Evolutionary conservation across 2,329 filamentous ascomycete species (phyloP), one percentile per base, ranked within the genome.

Genomic region (Trichothecium sympodiale): DNA sequence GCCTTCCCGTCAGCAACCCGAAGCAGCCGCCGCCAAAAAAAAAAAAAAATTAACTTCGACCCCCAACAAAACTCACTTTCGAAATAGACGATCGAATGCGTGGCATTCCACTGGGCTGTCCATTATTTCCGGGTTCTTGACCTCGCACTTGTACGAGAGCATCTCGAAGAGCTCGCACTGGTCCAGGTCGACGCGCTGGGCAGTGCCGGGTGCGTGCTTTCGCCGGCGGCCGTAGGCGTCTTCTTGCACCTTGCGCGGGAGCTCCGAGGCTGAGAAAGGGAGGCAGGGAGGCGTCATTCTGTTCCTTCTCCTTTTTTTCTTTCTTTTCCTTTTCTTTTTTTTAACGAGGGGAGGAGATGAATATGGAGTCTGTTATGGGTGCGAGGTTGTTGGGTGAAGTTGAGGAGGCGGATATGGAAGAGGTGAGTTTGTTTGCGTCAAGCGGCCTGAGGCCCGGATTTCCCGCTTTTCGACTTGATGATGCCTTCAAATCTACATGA

Each of bases 131-230:
- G 71, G 68, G 27, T 62, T 50, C 43, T 68, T 59, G 30, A 79
- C 66, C 41, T 64, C 54, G 52, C 76, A 80, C 29, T 69, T 63
- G 54, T 76, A 79, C 58, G 80, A 75, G 52, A 74, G 47, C 62
- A 80, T 65, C 47, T 65, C 61, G 38, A 75, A 51, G 38, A 79
- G 60, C 49, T 72, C 64, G 54, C 76, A 80, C 30, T 60, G 59
- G 14, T 60, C 56, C 32, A 80, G 57, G 37, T 78, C 64, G 41
- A 77, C 58, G 33, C 60, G 43, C 20, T 45, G 41, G 15, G 55
- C 52, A 41, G 42, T 49, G 31, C 54, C 49, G 42, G 40, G 46
- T 23, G 54, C 57, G 25, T 62, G 57, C 52, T 77, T 77, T 41
- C 71, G 69, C 37, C 67, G 67, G 35, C 65, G 67, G 7, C 69